Evolutionary conservation across 1,284 basidiomycete genomes (phyloP).

Genomic region (Pseudozyma thailandica): DNA sequence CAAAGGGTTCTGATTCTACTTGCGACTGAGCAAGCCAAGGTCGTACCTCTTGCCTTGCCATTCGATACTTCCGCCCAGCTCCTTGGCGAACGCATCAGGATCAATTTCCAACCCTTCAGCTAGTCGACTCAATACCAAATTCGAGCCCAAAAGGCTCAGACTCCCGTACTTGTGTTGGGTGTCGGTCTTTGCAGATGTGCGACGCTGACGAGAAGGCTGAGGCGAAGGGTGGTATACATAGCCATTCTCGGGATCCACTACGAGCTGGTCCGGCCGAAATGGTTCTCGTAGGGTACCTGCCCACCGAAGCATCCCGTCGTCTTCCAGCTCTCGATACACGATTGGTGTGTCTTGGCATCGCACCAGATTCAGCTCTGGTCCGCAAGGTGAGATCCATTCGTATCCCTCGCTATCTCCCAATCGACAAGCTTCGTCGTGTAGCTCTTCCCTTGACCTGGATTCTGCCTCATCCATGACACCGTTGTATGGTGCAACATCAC

Average conservation of each 20-base stretch:
- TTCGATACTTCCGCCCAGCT: constrained; percentile 36
- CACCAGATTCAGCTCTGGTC: constrained; percentile 64
- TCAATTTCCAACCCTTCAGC: constrained; percentile 53
- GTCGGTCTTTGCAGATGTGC: neutral
- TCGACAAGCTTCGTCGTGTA: constrained; percentile 12
- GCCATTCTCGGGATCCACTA: constrained; percentile 56
- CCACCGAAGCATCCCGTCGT: constrained; percentile 51
- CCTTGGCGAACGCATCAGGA: constrained; percentile 19
- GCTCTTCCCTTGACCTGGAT: constrained; percentile 9
- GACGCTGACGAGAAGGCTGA: neutral
- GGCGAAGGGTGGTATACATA: constrained; percentile 68
- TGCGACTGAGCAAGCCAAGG: constrained; percentile 19
- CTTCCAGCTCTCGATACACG: constrained; percentile 62
- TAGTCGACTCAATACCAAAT: constrained; percentile 55
- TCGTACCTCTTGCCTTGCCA: constrained; percentile 32
- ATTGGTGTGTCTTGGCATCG: constrained; percentile 64
- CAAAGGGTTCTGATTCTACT: neutral
- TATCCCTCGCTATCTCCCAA: constrained; percentile 50
- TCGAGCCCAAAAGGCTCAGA: constrained; percentile 59
- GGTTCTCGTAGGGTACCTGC: constrained; percentile 46
- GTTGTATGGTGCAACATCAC: constrained; percentile 25
- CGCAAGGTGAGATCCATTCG: constrained; percentile 64
- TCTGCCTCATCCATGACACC: constrained; percentile 13
- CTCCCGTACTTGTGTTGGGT: constrained; percentile 32
- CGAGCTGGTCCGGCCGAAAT: constrained; percentile 54